These are phyloP conservation scores for Peronospora destructor DNA, from an alignment of 352 stramenopile genomes.

Conservation along the genomic window DNA sequence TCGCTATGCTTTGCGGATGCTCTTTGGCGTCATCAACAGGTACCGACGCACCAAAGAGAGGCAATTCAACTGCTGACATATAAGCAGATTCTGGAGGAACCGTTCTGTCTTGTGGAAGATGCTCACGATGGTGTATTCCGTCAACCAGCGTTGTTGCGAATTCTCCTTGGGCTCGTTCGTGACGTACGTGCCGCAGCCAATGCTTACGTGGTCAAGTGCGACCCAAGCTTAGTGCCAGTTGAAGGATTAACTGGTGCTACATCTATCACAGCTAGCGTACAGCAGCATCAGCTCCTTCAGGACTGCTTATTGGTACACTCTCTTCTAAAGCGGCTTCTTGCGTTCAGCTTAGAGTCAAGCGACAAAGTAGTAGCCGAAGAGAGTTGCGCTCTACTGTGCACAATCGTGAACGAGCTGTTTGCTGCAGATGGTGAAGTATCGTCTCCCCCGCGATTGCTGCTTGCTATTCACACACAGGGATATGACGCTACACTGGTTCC, in stretches of 20 bases:
- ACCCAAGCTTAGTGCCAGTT: conserved; percentile 26
- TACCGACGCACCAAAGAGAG: conserved; percentile 14
- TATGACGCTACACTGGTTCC: conserved; percentile 37
- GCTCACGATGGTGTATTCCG: conserved; percentile 28
- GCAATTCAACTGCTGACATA: conserved; percentile 33
- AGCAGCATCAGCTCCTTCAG: conserved; percentile 46
- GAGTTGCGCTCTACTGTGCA: conserved; percentile 22
- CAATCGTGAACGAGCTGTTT: conserved; percentile 33
- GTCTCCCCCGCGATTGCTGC: conserved; percentile 27
- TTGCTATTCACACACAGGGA: conserved; percentile 44
- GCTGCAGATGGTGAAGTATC: conserved; percentile 20
- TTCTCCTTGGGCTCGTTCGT: conserved; percentile 35
- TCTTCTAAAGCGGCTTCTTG: conserved; percentile 33
- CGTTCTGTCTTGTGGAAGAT: conserved; percentile 48
- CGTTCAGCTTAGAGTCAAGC: conserved; percentile 10
- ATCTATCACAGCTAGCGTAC: conserved; percentile 29
- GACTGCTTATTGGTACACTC: conserved; percentile 51
- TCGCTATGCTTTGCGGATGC: conserved; percentile 41
- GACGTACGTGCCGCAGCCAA: conserved; percentile 40
- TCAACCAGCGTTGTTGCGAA: conserved; percentile 36
- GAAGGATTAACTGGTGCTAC: conserved; percentile 15
- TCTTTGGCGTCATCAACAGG: conserved; percentile 31
- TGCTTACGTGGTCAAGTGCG: conserved; percentile 36
- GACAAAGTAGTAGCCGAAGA: conserved; percentile 20
- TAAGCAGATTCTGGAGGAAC: conserved; percentile 42